Base-by-base conservation (phyloP, 768 basidiomycete genomes). In the Sarcodon aspratus region DNA sequence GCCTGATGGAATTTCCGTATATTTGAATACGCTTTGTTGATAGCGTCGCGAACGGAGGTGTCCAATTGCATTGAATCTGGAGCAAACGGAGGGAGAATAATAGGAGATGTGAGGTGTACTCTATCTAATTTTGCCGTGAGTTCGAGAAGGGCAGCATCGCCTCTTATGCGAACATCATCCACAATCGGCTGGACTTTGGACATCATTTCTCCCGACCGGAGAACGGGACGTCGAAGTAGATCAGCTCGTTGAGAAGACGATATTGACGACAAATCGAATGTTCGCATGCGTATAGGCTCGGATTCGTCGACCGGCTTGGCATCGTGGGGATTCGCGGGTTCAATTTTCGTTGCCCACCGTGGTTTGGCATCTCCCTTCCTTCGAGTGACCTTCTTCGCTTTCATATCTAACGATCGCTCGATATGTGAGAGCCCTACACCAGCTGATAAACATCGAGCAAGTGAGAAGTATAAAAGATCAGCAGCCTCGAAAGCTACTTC, bases 401-500 rank as follows among this genome's bases (percentile, higher is more conserved):
- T 95, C 55, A 65, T 68, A 63, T 97, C 88, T 45, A 99, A 67
- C 8, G 84, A 87, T 2, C 66, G 69, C 65, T 95, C 92, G 18
- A 99, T 79, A 54, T 98, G 92, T 18, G 75, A 68, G 55, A 97
- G 70, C 37, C 73, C 72, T 13, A 98, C 91, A 0, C 94, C 95
- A 4, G 80, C 73, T 43, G 84, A 76, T 17, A 89, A 72, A 60
- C 95, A 97, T 55, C 84, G 82, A 17, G 87, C 79, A 56, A 99
- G 66, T 1, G 85, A 79, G 61, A 99, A 99, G 69, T 98, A 99
- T 37, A 95, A 59, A 18, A 99, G 70, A 66, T 99, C 96, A 1
- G 94, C 95, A 7, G 93, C 89, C 65, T 99, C 96, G 52, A 94
- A 95, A 1, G 93, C 87, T 12, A 96, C 70, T 32, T 97, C 89